A percentile compares a stretch with the other conserved stretches of the same genome.
Evolutionary conservation across 2,329 filamentous ascomycete species (phyloP).

Genomic region (Penicillium sp.): DNA sequence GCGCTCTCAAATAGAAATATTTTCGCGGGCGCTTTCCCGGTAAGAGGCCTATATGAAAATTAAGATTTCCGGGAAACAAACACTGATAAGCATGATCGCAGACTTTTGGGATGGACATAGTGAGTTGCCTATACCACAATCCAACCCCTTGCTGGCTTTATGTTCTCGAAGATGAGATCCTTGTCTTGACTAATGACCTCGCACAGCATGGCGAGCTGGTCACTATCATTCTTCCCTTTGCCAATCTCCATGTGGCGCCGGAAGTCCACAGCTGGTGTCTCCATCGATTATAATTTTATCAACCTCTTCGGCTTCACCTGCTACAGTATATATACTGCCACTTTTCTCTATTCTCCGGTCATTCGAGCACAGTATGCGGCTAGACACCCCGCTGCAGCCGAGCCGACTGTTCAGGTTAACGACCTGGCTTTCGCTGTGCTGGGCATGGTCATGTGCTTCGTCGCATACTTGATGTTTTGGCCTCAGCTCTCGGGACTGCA

Average conservation of each 20-base stretch:
- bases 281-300: slow-evolving; percentile 77
- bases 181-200: background rate
- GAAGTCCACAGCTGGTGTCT: slow-evolving; percentile 72
- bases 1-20: slow-evolving; percentile 28
- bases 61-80: background rate
- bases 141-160: background rate
- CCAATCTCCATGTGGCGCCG: slow-evolving; percentile 71
- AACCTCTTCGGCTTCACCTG: slow-evolving; percentile 58
- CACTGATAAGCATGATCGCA: slow-evolving; percentile 35
- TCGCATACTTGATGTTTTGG: slow-evolving; percentile 74
- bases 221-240: slow-evolving; percentile 87
- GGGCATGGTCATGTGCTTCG: slow-evolving; percentile 63
- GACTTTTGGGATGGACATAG: slow-evolving; percentile 69
- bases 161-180: no score
- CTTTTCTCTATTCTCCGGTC: slow-evolving; percentile 71
- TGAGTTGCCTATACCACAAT: slow-evolving; percentile 23
- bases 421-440: slow-evolving; percentile 85
- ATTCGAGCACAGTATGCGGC: slow-evolving; percentile 78
- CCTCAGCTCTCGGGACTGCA: slow-evolving; percentile 69
- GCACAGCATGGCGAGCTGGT: slow-evolving; percentile 63
- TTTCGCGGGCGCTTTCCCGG: slow-evolving; percentile 40
- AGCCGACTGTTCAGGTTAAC: slow-evolving; percentile 81
- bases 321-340: slow-evolving; percentile 68
- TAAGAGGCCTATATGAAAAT: slow-evolving; percentile 18
- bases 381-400: slow-evolving; percentile 64